Conservation (phyloP, 371 early-diverging fungal genomes). For the Rhizomucor pusillus region DNA sequence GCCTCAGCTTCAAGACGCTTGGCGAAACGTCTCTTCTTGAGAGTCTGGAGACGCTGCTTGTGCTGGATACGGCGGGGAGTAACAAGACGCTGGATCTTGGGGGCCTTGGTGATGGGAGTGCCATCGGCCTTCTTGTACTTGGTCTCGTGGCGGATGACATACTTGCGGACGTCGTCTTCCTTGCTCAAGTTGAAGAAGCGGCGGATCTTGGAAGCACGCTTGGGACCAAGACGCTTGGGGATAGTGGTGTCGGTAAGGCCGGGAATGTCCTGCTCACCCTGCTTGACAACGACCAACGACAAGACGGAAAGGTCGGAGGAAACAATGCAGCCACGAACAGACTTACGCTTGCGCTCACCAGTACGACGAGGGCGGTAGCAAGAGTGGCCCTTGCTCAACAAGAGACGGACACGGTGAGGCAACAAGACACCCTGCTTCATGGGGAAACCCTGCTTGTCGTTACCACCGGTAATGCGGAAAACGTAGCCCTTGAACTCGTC, state of each 20-base stretch:
- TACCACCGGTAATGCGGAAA: conserved; percentile 98
- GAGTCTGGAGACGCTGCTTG: conserved; percentile 61
- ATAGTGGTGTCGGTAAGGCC: conserved; percentile 94
- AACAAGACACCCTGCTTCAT: conserved; percentile 97
- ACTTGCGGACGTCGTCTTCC: conserved; percentile 98
- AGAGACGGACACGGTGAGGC: conserved; percentile 92
- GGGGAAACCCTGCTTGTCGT: conserved; percentile 99
- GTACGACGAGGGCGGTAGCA: conserved; percentile 98
- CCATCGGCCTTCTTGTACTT: conserved; percentile 82
- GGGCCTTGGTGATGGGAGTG: conserved; percentile 93
- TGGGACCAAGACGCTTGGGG: conserved; percentile 97
- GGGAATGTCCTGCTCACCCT: conserved; percentile 94
- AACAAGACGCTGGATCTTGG: conserved; percentile 96
- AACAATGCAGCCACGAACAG: conserved; percentile 99
- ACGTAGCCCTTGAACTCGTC: conserved; percentile 99
- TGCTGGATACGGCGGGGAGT: conserved; percentile 94
- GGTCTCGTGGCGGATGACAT: conserved; percentile 96
- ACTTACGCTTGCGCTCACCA: conserved; percentile 99
- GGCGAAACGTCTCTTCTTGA: conserved; percentile 27
- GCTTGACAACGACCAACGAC: conserved; percentile 94
- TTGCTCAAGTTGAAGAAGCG: conserved; percentile 95
- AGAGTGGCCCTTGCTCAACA: conserved; percentile 96
- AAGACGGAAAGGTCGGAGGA: conserved; percentile 94
- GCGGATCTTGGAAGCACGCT: conserved; percentile 98
- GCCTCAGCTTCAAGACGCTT: conserved; percentile 84